phyloP scores from a whole-genome alignment of 2,329 filamentous ascomycete species.

The Fusarium secorum region DNA sequence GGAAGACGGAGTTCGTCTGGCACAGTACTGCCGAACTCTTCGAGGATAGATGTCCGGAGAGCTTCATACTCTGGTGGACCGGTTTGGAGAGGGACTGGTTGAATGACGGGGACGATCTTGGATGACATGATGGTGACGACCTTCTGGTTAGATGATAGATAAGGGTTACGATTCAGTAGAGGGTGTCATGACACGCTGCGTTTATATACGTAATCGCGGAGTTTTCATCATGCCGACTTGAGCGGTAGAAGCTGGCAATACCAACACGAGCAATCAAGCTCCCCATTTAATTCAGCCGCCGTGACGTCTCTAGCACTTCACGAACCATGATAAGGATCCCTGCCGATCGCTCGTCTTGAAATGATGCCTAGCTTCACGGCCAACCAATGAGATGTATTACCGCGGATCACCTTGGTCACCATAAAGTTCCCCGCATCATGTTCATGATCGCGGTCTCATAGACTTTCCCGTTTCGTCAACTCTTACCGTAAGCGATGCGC shows the following conservation, averaged over 20 bases:
- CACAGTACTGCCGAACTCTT: not conserved
- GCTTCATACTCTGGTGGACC: not conserved
- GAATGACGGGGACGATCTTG: not conserved
- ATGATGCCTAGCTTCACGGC: not conserved
- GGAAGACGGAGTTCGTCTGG: not conserved
- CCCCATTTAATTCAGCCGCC: no score
- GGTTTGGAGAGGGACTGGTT: not conserved
- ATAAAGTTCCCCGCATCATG: not conserved
- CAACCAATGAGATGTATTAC: not conserved
- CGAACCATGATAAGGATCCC: not conserved
- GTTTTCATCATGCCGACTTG: not conserved
- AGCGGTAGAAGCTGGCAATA: not conserved
- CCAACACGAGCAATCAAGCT: not conserved
- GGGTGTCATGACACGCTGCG: not conserved
- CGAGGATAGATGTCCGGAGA: not conserved
- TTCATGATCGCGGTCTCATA: not conserved
- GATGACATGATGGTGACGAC: not conserved
- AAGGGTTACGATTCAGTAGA: not conserved
- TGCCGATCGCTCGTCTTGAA: not conserved
- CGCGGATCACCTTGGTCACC: not conserved
- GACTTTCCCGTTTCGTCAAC: not conserved
- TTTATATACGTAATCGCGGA: not conserved
- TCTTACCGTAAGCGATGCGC: not conserved
- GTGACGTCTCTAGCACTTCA: not conserved
- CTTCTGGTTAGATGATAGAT: not conserved